A percentile compares a stretch with the other conserved stretches of the same genome.
Evolutionary conservation across 1,139 yeast species (phyloP).

Genomic region (Diutina catenulata): DNA sequence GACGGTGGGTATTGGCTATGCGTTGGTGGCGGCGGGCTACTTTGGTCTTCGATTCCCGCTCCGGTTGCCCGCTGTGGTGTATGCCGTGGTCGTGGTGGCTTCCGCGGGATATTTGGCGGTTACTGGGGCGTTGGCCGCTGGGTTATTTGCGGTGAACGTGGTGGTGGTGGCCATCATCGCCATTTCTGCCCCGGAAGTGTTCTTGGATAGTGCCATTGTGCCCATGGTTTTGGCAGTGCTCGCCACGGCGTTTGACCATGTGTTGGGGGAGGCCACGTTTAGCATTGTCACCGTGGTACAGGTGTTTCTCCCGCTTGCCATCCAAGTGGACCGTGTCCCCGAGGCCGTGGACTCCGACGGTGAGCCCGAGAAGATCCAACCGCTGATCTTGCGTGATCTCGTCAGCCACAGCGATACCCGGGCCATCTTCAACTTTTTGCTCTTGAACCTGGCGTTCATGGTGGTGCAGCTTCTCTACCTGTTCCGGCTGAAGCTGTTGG

Average conservation of each 20-base stretch:
- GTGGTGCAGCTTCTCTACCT: slow-evolving; percentile 85
- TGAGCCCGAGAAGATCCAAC: neutral
- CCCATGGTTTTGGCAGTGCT: neutral
- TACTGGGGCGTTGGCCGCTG: neutral
- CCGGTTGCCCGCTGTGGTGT: neutral
- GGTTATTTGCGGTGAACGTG: neutral
- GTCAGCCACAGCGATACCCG: neutral
- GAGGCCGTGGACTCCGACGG: neutral
- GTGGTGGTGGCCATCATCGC: slow-evolving; percentile 2
- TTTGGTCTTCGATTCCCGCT: neutral
- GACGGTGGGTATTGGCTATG: slow-evolving; percentile 7
- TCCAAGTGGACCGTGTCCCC: neutral
- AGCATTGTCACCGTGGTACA: neutral
- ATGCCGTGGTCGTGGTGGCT: neutral
- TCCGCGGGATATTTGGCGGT: neutral
- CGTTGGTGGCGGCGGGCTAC: slow-evolving; percentile 5
- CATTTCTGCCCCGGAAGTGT: neutral
- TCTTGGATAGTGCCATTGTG: neutral
- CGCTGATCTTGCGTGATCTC: neutral
- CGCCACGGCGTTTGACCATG: neutral
- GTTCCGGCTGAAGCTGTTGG: slow-evolving; percentile 82
- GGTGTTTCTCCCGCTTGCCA: neutral
- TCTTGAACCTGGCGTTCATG: slow-evolving; percentile 88
- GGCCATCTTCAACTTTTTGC: slow-evolving; percentile 64
- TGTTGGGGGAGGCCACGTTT: neutral